Evolutionary conservation across 2,329 filamentous ascomycete species (phyloP).

Genomic region (Xylaria sp.): DNA sequence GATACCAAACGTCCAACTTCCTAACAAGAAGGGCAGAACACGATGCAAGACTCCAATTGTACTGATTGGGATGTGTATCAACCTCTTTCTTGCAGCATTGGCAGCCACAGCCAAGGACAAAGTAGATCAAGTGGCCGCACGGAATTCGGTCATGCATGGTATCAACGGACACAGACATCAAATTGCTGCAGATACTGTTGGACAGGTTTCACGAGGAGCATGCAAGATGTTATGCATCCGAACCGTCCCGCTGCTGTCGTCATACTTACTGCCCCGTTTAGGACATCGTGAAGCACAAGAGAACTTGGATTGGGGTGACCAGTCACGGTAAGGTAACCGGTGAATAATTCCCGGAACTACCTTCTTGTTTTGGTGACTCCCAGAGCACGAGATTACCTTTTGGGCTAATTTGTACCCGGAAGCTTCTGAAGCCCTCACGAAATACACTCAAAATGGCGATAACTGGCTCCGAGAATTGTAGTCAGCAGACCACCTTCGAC

Average conservation of each 20-base stretch:
- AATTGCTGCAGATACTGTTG: slow-evolving; percentile 24
- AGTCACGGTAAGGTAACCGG: slow-evolving; percentile 29
- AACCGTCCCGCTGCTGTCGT: not conserved
- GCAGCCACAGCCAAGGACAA: slow-evolving; percentile 30
- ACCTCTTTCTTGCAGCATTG: slow-evolving; percentile 34
- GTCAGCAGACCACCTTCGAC: slow-evolving; percentile 35
- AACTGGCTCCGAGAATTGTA: no score
- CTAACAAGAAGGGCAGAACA: slow-evolving; percentile 25
- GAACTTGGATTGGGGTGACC: slow-evolving; percentile 33
- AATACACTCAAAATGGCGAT: no score
- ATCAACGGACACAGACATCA: slow-evolving; percentile 13
- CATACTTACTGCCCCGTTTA: slow-evolving; percentile 13
- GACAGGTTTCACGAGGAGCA: slow-evolving; percentile 31
- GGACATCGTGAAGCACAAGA: slow-evolving; percentile 30
- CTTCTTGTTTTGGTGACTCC: no score
- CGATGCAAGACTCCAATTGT: slow-evolving; percentile 25
- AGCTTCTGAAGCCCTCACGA: no score
- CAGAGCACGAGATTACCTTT: no score
- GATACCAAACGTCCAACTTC: not conserved
- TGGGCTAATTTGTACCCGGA: no score
- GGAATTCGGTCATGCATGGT: slow-evolving; percentile 36
- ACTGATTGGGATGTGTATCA: slow-evolving; percentile 34
- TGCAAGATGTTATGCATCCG: slow-evolving; percentile 20
- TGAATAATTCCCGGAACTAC: no score
- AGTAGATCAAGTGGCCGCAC: slow-evolving; percentile 32